These are phyloP conservation scores for Claviceps sorghi DNA, from an alignment of 2,329 filamentous ascomycete species.

Conservation along the genomic window DNA sequence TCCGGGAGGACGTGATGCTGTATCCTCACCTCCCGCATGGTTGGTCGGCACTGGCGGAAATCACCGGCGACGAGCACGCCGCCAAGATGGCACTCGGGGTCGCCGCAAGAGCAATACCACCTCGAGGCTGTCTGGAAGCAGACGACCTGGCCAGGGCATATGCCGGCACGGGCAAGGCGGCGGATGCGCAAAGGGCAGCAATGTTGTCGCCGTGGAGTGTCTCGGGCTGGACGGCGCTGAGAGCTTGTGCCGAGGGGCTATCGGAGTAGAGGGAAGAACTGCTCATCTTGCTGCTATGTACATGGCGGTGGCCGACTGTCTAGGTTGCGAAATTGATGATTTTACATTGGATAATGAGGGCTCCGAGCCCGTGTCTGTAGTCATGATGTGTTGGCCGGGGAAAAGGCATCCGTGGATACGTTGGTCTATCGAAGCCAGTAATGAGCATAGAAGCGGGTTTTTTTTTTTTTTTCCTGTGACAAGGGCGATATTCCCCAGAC, in stretches of 20 bases:
- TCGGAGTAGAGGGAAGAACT: conserved; percentile 4
- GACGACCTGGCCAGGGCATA: conserved; percentile 59
- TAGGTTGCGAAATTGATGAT: background rate
- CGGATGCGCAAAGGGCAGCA: conserved; percentile 63
- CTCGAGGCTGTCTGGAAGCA: conserved; percentile 52
- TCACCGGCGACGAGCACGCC: conserved; percentile 36
- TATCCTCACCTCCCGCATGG: conserved; percentile 64
- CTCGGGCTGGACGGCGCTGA: conserved; percentile 49
- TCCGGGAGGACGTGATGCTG: conserved; percentile 66
- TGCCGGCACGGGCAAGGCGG: conserved; percentile 54
- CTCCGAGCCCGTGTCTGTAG: background rate
- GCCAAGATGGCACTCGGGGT: conserved; percentile 71
- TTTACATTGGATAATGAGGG: background rate
- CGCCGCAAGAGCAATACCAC: conserved; percentile 60
- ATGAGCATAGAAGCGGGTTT: background rate
- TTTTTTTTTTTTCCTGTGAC: background rate
- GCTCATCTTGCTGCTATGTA: background rate
- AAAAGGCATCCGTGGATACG: too few relatives aligned
- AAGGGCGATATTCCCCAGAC: background rate
- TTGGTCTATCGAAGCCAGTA: too few relatives aligned
- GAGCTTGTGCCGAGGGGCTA: conserved; percentile 14
- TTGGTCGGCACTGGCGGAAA: conserved; percentile 60
- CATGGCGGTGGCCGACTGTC: background rate
- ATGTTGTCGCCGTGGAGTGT: conserved; percentile 68
- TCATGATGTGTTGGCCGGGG: too few relatives aligned